phyloP scores from a whole-genome alignment of 441 rosid genomes.

The Viola pubescens region DNA sequence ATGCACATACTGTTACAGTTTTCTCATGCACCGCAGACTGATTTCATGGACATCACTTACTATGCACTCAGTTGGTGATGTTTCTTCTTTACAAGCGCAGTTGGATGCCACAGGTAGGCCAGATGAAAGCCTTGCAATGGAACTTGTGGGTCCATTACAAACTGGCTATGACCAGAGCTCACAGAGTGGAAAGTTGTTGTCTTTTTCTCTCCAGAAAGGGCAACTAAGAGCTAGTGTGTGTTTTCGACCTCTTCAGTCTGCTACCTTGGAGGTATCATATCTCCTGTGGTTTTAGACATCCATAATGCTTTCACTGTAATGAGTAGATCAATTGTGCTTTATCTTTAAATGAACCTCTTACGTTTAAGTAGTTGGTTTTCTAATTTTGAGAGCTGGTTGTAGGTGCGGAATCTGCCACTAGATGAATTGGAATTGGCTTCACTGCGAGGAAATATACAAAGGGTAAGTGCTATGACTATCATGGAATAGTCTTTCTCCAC shows the following conservation, averaged over 20 bases:
- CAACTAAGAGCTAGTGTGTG: slow-evolving; percentile 79
- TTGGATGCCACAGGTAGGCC: slow-evolving; percentile 87
- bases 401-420: slow-evolving; percentile 89
- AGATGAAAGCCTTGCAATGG: slow-evolving; percentile 86
- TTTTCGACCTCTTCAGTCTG: slow-evolving; percentile 71
- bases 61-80: too few species aligned
- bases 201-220: slow-evolving; percentile 87
- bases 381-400: slow-evolving; percentile 25
- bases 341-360: neutral
- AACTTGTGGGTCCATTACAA: slow-evolving; percentile 64
- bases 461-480: slow-evolving; percentile 36
- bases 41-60: too few species aligned
- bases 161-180: slow-evolving; percentile 45
- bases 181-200: slow-evolving; percentile 61
- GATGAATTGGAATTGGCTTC: slow-evolving; percentile 99
- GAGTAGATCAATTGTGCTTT: slow-evolving; percentile 3
- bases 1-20: slow-evolving; percentile 1
- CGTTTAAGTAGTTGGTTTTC: slow-evolving; percentile 8
- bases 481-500: too few species aligned
- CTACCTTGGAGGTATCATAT: slow-evolving; percentile 78
- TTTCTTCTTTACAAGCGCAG: slow-evolving; percentile 35
- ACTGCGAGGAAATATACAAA: slow-evolving; percentile 81
- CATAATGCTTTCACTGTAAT: neutral
- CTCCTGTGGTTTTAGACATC: slow-evolving; percentile 8
- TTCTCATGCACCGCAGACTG: too few species aligned